Conservation (phyloP, 2,329 filamentous ascomycete species). For the Cladosporium sp. region DNA sequence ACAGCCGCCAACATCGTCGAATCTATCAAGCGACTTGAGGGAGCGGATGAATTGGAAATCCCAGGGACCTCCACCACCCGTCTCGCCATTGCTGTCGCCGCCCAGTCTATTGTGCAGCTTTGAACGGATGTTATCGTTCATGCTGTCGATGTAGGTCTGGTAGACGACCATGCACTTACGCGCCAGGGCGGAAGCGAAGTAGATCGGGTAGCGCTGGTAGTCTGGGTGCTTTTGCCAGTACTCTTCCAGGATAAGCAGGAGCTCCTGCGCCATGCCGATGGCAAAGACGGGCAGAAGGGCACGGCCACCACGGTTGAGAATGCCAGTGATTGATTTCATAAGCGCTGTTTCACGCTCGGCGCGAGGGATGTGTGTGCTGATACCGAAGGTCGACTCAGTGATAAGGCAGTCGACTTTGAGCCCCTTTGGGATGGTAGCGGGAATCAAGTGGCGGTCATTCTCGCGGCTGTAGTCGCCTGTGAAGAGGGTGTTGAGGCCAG, state of each 20-base stretch:
- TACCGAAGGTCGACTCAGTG: slow-evolving; percentile 95
- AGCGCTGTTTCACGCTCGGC: slow-evolving; percentile 87
- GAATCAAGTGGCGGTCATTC: slow-evolving; percentile 92
- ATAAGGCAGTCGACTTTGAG: slow-evolving; percentile 96
- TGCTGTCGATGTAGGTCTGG: slow-evolving; percentile 94
- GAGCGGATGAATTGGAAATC: slow-evolving; percentile 94
- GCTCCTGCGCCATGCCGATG: slow-evolving; percentile 87
- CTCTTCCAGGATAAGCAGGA: slow-evolving; percentile 92
- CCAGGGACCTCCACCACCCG: slow-evolving; percentile 77
- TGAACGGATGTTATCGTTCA: slow-evolving; percentile 99
- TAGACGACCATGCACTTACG: slow-evolving; percentile 98
- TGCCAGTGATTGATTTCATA: slow-evolving; percentile 91
- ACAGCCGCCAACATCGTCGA: slow-evolving; percentile 92
- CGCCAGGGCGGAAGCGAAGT: slow-evolving; percentile 94
- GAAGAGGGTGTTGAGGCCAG: slow-evolving; percentile 93
- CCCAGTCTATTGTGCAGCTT: slow-evolving; percentile 86
- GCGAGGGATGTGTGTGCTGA: slow-evolving; percentile 88
- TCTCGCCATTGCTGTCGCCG: slow-evolving; percentile 56
- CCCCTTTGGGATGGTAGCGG: slow-evolving; percentile 82
- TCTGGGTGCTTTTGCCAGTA: slow-evolving; percentile 92
- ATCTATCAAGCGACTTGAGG: slow-evolving; percentile 88
- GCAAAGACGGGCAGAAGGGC: slow-evolving; percentile 96
- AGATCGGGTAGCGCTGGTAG: slow-evolving; percentile 88
- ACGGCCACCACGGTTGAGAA: slow-evolving; percentile 87
- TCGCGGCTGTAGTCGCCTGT: slow-evolving; percentile 97